Base-by-base conservation (phyloP, 805 yeast species). In the Candida takata region DNA sequence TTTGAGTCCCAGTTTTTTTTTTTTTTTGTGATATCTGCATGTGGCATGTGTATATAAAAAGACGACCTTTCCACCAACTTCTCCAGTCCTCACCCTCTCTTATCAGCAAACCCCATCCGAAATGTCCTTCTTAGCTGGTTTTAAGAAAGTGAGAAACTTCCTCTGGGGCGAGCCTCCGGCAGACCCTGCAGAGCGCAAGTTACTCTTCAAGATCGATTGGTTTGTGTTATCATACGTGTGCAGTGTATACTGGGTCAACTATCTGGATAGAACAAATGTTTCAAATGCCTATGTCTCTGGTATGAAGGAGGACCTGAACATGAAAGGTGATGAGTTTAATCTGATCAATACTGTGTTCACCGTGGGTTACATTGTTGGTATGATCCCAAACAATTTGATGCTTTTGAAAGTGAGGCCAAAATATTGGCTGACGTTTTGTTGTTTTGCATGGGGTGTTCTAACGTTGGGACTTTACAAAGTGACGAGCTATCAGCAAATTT, bases 211-310 rank as follows among this genome's bases (percentile, higher is more conserved):
- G 33, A 47, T 50, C 25, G 55, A 50, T 33, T 48, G 55, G 39
- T 48, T 49, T 31, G 55, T 50, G 10, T 35, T 50, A 9, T 36
- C 45, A 13, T 50, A 43, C 27, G 43, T 45, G 28, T 45, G 51
- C 23, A 44, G 49, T 17, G 39, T 50, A 16, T 50, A 47, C 31
- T 50, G 55, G 56, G 61, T 65, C 38, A 77, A 77, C 44, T 77
- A 75, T 51, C 63, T 79, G 23, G 84, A 77, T 53, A 63, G 78
- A 46, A 61, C 72, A 11, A 76, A 75, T 36, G 55, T 74, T 28
- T 58, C 69, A 23, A 69, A 72, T 47, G 83, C 84, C 3, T 78
- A 77, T 49, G 79, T 77, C n/a, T 66, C 76, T 9, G 84, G 84
- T 8, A 73, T 79, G 82, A 67, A 73, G 44, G 75, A 74, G 38